These are phyloP conservation scores for Elsinoe australis DNA, from an alignment of 2,329 filamentous ascomycete species.

Conservation along the genomic window DNA sequence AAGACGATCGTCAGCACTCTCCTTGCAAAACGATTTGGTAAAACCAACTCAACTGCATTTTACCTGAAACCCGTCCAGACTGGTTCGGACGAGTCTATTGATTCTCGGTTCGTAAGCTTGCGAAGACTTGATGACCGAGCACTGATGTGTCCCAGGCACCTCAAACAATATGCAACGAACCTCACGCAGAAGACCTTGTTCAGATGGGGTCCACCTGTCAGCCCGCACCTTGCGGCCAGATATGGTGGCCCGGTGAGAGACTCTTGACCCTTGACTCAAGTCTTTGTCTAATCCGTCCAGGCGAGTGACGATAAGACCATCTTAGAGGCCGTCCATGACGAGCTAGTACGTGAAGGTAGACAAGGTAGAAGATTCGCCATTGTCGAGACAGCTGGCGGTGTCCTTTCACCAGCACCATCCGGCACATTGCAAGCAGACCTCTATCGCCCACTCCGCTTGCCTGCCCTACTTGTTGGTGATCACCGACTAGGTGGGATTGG, in stretches of 20 bases:
- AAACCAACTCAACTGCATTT: slow-evolving; percentile 40
- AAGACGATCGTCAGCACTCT: slow-evolving; percentile 75
- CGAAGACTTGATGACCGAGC: too few species aligned
- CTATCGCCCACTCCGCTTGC: slow-evolving; percentile 65
- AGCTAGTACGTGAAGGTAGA: slow-evolving; percentile 36
- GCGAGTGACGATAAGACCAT: slow-evolving; percentile 23
- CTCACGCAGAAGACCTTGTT: slow-evolving; percentile 49
- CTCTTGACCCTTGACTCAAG: not conserved
- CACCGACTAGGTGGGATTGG: slow-evolving; percentile 71
- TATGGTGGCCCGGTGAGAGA: not conserved
- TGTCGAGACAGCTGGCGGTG: slow-evolving; percentile 74
- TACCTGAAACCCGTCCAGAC: slow-evolving; percentile 81
- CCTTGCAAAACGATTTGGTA: slow-evolving; percentile 40
- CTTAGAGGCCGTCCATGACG: slow-evolving; percentile 37
- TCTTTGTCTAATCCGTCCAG: not conserved
- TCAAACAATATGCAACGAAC: not conserved
- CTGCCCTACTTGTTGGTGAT: slow-evolving; percentile 68
- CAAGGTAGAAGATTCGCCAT: slow-evolving; percentile 52
- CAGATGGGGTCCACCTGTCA: slow-evolving; percentile 66
- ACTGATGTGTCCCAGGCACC: slow-evolving; percentile 1
- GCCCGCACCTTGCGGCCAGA: slow-evolving; percentile 66
- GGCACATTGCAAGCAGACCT: slow-evolving; percentile 70
- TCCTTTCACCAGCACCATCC: slow-evolving; percentile 70
- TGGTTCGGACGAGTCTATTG: slow-evolving; percentile 55
- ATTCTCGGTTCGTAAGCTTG: too few species aligned